Evolutionary conservation across 2,329 filamentous ascomycete species (phyloP).

Genomic region (Hypoxylon sp.): DNA sequence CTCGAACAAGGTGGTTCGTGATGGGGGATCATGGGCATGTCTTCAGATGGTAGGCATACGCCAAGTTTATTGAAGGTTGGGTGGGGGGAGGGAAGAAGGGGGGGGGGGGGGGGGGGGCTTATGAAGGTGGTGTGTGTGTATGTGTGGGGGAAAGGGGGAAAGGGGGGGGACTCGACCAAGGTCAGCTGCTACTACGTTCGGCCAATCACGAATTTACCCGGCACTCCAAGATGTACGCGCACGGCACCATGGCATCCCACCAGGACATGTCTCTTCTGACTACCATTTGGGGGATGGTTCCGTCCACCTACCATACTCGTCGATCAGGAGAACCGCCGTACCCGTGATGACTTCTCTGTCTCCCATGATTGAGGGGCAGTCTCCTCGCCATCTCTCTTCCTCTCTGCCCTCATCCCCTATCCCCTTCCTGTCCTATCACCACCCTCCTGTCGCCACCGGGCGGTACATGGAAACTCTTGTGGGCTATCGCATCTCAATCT

Average conservation of each 20-base stretch:
- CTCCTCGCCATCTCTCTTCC: neutral
- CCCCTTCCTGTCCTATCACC: too few relatives aligned
- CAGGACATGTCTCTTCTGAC: constrained; percentile 8
- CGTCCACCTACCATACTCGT: constrained; percentile 11
- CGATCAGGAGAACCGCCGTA: constrained; percentile 24
- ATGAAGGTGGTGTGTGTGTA: constrained; percentile 36
- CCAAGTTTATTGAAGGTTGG: constrained; percentile 23
- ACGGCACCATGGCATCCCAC: constrained; percentile 26
- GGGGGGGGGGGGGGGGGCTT: constrained; percentile 9
- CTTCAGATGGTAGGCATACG: constrained; percentile 22
- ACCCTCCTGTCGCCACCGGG: neutral
- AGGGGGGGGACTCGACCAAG: constrained; percentile 38
- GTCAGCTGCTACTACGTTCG: constrained; percentile 56
- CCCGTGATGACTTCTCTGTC: constrained; percentile 22
- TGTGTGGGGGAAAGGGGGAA: constrained; percentile 43
- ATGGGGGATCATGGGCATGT: constrained; percentile 21
- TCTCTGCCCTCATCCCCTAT: neutral
- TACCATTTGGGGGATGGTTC: constrained; percentile 20
- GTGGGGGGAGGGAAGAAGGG: constrained; percentile 26
- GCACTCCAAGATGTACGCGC: constrained; percentile 37
- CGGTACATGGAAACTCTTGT: neutral
- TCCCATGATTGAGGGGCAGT: neutral
- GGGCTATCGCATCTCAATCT: constrained; percentile 9
- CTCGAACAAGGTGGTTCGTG: constrained; percentile 29
- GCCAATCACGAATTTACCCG: constrained; percentile 52